Evolutionary conservation across 768 basidiomycete genomes (phyloP).

Genomic region (Leccinum subgranulosum): DNA sequence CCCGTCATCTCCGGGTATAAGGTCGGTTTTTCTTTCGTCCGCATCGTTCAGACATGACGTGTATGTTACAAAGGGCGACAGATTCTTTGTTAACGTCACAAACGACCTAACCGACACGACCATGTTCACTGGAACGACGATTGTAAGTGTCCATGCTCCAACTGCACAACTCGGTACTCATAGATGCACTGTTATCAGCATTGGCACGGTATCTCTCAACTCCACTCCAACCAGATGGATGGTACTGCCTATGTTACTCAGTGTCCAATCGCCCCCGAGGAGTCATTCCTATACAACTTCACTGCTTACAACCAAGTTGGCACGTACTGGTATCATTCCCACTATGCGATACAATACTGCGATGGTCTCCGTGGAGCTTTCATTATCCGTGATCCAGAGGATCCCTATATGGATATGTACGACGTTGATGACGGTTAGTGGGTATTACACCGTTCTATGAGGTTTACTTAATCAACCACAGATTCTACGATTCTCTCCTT

Average conservation of each 20-base stretch:
- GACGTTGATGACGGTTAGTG: constrained; percentile 23
- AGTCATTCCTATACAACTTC: constrained; percentile 39
- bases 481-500: background rate
- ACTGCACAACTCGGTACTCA: background rate
- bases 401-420: constrained; percentile 16
- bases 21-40: constrained; percentile 9
- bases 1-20: constrained; percentile 40
- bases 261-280: constrained; percentile 36
- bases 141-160: constrained; percentile 14
- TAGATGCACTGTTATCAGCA: constrained; percentile 15
- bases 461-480: background rate
- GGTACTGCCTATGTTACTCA: constrained; percentile 39
- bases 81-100: constrained; percentile 15
- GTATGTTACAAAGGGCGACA: constrained; percentile 12
- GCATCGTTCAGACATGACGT: background rate
- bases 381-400: constrained; percentile 12
- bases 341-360: constrained; percentile 17
- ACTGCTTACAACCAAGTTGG: constrained; percentile 30
- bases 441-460: background rate
- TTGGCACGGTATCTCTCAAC: constrained; percentile 29
- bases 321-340: constrained; percentile 37
- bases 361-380: constrained; percentile 40
- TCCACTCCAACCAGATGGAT: constrained; percentile 23
- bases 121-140: constrained; percentile 19
- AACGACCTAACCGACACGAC: constrained; percentile 19